Evolutionary conservation across 257 asterid species (phyloP).

Genomic region (Ilex asprella): DNA sequence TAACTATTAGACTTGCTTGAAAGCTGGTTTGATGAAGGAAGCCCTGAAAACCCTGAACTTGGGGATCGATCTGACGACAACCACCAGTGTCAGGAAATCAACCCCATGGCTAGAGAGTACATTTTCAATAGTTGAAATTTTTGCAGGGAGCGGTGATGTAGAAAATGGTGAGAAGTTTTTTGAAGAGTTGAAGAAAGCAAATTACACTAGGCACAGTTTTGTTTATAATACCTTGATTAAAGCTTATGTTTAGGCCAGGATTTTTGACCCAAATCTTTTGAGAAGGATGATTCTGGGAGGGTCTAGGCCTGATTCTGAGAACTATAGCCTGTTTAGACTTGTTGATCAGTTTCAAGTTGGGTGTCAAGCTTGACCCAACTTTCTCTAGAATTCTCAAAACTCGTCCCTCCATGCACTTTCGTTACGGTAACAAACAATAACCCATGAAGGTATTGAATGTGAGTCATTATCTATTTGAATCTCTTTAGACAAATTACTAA

Average conservation of each 20-base stretch:
- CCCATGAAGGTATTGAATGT: no score
- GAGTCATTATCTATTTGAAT: no score
- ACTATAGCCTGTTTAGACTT: conserved; percentile 71
- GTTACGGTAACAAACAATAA: no score
- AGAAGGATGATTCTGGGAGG: conserved; percentile 90
- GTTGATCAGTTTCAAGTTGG: conserved; percentile 48
- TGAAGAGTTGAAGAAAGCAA: conserved; percentile 52
- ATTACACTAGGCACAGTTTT: conserved; percentile 69
- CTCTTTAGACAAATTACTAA: no score
- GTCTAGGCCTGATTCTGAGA: conserved; percentile 85
- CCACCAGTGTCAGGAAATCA: conserved; percentile 45
- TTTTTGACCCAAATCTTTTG: conserved; percentile 63
- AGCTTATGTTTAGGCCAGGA: conserved; percentile 78
- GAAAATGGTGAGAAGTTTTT: conserved; percentile 63
- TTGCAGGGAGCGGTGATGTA: conserved; percentile 64
- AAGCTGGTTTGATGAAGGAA: conserved; percentile 66
- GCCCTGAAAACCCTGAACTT: conserved; percentile 55
- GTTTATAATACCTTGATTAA: conserved; percentile 71
- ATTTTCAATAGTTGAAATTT: conserved; percentile 38
- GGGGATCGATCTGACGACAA: conserved; percentile 33
- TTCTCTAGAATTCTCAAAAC: no score
- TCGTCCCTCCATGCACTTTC: no score
- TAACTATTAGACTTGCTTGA: conserved; percentile 68
- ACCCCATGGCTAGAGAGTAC: conserved; percentile 85
- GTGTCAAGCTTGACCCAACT: conserved; percentile 20